These are phyloP conservation scores for Sicyos edulis DNA, from an alignment of 306 rosid species.

Conservation along the genomic window DNA sequence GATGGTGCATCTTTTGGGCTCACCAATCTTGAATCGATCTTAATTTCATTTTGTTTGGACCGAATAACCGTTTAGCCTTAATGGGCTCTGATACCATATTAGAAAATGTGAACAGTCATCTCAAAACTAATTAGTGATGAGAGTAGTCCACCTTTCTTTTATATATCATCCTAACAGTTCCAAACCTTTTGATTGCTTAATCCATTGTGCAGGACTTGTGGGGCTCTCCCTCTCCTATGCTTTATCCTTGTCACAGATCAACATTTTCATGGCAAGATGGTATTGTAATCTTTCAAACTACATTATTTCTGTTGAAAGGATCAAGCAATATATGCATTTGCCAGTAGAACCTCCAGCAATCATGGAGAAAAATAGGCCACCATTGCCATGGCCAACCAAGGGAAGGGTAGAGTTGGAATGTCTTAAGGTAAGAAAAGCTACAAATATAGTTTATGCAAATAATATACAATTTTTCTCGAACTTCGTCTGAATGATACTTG, in stretches of 20 bases:
- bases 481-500: not conserved
- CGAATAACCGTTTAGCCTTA: too few relatives aligned
- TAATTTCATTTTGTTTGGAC: too few relatives aligned
- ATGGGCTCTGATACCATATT: too few relatives aligned
- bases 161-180: not conserved
- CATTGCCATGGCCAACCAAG: conserved; percentile 63
- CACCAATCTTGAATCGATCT: too few relatives aligned
- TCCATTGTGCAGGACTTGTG: conserved; percentile 53
- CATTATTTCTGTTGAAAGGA: conserved; percentile 65
- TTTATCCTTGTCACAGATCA: conserved; percentile 35
- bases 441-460: not conserved
- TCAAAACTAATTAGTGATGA: too few relatives aligned
- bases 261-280: conserved; percentile 43
- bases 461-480: not conserved
- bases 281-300: conserved; percentile 48
- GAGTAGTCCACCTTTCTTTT: too few relatives aligned
- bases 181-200: not conserved
- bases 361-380: conserved; percentile 48
- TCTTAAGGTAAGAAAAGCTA: conserved; percentile 35
- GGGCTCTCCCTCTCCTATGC: conserved; percentile 78
- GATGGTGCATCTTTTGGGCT: too few relatives aligned
- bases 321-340: conserved; percentile 67
- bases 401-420: conserved; percentile 61
- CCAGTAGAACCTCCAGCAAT: conserved; percentile 60
- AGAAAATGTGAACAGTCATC: too few relatives aligned